These are phyloP conservation scores for Xylariaceae sp. DNA, from an alignment of 2,329 filamentous ascomycete species.

Conservation along the genomic window DNA sequence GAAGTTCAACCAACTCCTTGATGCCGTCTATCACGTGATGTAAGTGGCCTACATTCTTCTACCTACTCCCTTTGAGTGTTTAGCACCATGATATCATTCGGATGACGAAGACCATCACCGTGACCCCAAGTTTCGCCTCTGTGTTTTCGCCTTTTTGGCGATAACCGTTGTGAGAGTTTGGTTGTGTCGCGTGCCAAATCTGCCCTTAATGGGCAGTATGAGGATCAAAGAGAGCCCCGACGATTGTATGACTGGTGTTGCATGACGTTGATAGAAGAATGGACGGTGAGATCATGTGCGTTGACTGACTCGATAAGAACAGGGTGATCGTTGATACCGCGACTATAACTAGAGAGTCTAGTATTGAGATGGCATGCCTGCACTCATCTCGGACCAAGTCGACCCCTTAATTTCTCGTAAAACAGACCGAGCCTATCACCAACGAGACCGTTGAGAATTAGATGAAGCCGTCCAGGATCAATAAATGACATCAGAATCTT, in stretches of 20 bases:
- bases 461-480: no score
- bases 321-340: neutral
- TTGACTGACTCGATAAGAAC: neutral
- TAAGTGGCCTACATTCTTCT: neutral
- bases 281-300: neutral
- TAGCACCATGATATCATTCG: slow-evolving; percentile 33
- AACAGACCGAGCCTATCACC: no score
- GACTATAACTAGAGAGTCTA: neutral
- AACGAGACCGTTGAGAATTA: no score
- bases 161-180: slow-evolving; percentile 37
- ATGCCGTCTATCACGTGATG: neutral
- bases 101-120: slow-evolving; percentile 41
- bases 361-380: no score
- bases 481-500: no score
- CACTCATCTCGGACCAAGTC: neutral
- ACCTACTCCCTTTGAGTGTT: neutral
- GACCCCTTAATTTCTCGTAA: neutral
- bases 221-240: slow-evolving; percentile 60
- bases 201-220: slow-evolving; percentile 33
- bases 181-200: slow-evolving; percentile 36
- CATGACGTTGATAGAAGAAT: neutral
- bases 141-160: slow-evolving; percentile 28
- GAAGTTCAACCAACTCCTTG: neutral
- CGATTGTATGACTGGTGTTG: slow-evolving; percentile 31
- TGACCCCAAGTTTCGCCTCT: slow-evolving; percentile 13